phyloP scores from a whole-genome alignment of 2,329 filamentous ascomycete species.

The Diaporthe capsici region DNA sequence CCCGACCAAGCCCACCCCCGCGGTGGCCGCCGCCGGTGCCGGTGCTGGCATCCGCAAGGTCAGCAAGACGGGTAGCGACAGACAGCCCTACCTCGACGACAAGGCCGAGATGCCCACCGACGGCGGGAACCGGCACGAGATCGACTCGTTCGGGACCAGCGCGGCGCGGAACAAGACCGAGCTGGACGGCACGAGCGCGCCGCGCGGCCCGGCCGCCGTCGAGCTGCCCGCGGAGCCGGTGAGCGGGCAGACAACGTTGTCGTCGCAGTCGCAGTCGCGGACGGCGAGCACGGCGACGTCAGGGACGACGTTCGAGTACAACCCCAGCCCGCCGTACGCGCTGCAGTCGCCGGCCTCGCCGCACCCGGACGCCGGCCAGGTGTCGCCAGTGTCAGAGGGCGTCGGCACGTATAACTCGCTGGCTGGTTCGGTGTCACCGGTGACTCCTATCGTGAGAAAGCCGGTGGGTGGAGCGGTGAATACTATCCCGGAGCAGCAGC shows the following conservation, averaged over 20 bases:
- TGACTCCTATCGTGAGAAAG: constrained; percentile 29
- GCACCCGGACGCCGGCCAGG: neutral
- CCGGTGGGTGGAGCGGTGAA: constrained; percentile 6
- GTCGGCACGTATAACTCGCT: neutral
- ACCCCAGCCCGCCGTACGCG: constrained; percentile 23
- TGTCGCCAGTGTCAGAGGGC: constrained; percentile 21
- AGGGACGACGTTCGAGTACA: constrained; percentile 22
- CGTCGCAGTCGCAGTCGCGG: neutral
- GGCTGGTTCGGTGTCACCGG: constrained; percentile 17
- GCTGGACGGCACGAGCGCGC: constrained; percentile 6
- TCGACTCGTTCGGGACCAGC: neutral
- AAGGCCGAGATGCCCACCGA: constrained; percentile 33
- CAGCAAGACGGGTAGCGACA: neutral
- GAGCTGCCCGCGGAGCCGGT: constrained; percentile 32
- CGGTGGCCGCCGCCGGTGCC: neutral
- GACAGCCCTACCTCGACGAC: constrained; percentile 19
- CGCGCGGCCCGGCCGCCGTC: neutral
- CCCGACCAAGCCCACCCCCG: neutral
- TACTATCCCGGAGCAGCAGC: constrained; percentile 10
- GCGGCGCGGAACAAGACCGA: constrained; percentile 4
- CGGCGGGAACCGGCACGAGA: neutral
- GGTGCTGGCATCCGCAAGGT: neutral
- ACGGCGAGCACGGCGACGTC: constrained; percentile 5
- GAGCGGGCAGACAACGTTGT: constrained; percentile 2
- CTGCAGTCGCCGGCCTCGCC: constrained; percentile 23